A percentile compares a stretch with the other conserved stretches of the same genome.
Conservation (phyloP, 345 rosid genomes). For the Ceriops tagal region DNA sequence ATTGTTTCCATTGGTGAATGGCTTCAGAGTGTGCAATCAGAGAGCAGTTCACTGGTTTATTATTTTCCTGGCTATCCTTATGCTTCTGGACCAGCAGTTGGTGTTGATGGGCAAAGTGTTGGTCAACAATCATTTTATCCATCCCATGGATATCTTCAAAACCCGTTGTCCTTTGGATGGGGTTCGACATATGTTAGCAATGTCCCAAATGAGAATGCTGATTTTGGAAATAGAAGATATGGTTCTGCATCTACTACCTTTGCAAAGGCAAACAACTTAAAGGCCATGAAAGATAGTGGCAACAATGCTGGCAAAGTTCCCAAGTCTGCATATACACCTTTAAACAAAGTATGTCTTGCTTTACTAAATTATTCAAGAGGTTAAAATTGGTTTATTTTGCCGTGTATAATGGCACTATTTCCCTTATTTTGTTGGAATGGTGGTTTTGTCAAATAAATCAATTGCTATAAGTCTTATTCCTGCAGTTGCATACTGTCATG, state of each 20-base stretch:
- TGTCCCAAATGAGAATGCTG: constrained; percentile 33
- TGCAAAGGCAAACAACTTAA: constrained; percentile 23
- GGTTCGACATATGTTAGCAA: constrained; percentile 43
- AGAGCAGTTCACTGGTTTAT: constrained; percentile 46
- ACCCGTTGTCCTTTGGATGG: constrained; percentile 50
- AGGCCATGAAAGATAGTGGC: constrained; percentile 12
- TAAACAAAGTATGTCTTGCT: constrained; percentile 40
- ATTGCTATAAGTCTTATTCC: too few species aligned
- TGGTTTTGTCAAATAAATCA: too few species aligned
- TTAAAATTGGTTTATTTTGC: too few species aligned
- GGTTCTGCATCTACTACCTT: constrained; percentile 29
- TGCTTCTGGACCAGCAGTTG: constrained; percentile 32
- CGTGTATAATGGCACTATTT: too few species aligned
- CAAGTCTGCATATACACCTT: constrained; percentile 16
- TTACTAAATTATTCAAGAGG: too few species aligned
- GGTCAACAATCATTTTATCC: constrained; percentile 44
- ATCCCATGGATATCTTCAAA: constrained; percentile 35
- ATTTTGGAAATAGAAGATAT: constrained; percentile 31
- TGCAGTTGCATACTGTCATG: too few species aligned
- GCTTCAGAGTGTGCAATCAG: constrained; percentile 43
- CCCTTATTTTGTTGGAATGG: too few species aligned
- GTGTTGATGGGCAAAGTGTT: constrained; percentile 40
- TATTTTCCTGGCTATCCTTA: constrained; percentile 50
- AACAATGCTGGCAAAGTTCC: background rate
- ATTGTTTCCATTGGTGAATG: constrained; percentile 8